Evolutionary conservation across 2,329 filamentous ascomycete genomes (phyloP), one percentile per base, ranked within the genome.

Genomic region (Aspergillus proliferans): DNA sequence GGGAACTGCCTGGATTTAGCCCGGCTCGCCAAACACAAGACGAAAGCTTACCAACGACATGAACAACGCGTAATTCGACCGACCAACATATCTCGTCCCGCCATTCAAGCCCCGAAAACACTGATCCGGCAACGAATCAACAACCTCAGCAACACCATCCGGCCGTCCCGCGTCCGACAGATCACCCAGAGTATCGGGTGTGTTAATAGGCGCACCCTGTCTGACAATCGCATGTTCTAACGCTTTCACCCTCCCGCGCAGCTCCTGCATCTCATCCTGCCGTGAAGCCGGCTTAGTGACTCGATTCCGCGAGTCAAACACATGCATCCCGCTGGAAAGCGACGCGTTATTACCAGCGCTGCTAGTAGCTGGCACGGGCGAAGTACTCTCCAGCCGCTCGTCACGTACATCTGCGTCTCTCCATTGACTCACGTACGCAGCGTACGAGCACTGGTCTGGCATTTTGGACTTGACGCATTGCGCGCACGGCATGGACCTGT

Each of bases 401-500:
- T 18, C 34, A 36, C 6, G 10, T 2, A 18, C 12, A n/a, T n/a
- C 14, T 18, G 2, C 34, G 18, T 36, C n/a, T 15, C 34, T 36
- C 14, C 14, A 7, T 36, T n/a, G 34, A 36, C 15, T 36, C 15
- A 22, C 3, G 26, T 30, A 12, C 4, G 10, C 10, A 12, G 19
- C 18, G 9, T 40, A 40, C 3, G 18, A 19, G 18, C 38, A 40
- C 5, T 40, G 15, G 12, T 74, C 71, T 38, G 58, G 58, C 4
- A 76, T 78, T 54, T 75, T 71, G 28, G 76, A 76, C 57, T 78
- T 79, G 53, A 70, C 52, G 49, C 70, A 72, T 66, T 87, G 87
- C 54, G 76, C 76, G 63, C 87, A 92, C 52, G 87, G 85, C 45
- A 85, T 78, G 18, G 75, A 69, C 63, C 87, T 88, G 71, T 88